Base-by-base conservation (phyloP, 2,329 filamentous ascomycete genomes). In the Calycina herbarum region DNA sequence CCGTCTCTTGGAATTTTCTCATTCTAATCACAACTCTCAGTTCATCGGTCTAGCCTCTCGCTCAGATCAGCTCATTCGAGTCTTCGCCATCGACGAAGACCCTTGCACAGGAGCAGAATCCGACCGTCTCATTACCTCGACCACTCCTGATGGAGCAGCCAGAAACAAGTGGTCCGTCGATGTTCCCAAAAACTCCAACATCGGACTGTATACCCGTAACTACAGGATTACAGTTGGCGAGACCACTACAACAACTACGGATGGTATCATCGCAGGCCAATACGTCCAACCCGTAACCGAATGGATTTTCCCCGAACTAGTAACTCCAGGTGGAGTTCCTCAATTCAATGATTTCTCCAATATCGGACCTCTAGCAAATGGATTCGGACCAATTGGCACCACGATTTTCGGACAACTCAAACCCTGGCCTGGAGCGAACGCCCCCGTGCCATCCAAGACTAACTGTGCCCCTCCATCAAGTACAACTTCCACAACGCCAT, bases 291-390 rank as follows among this genome's bases (percentile, higher is more conserved):
- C 79, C 13, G 78, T 81, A 4, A 74, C 73, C 3, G 79, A 80
- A 64, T 81, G 78, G 78, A 80, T 81, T 67, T 78, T 78, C 70
- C 79, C 79, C 10, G 79, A 81, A 67, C 72, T 77, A 20, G 73
- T 76, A 20, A 71, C 74, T 2, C 79, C 79, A n/a, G 79, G 79
- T 1, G 64, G 65, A 20, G 59, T 70, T 11, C 75, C 74, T 10
- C 69, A 69, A 69, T 74, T 66, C 66, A 76, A 74, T 68, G 74
- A 77, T 61, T 80, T 81, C 64, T 70, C 71, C 33, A 73, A 75
- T 40, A 72, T 81, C 7, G 72, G 74, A 1, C 70, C 71, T 57
- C 70, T 77, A 8, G 69, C 68, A 17, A 70, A 77, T 48, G 76
- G 76, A 1, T 68, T 75, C 20, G 76, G 76, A 33, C 70, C 67